These are phyloP conservation scores for Zasmidium cellare DNA, from an alignment of 2,329 filamentous ascomycete genomes.

Conservation along the genomic window DNA sequence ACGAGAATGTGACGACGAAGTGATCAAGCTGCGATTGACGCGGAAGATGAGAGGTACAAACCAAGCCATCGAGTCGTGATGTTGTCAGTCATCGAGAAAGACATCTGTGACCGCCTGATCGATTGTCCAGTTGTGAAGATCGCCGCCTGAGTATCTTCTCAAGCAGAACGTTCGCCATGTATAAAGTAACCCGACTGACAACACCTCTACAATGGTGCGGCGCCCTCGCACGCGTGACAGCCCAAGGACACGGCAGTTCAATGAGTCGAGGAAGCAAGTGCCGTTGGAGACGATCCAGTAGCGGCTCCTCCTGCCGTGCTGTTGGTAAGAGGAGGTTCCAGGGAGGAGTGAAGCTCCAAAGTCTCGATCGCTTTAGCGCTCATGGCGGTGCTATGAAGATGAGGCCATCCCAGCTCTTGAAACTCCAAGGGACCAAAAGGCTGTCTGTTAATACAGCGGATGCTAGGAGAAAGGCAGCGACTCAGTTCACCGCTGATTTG, in stretches of 20 bases:
- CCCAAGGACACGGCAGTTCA: background rate
- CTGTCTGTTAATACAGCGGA: constrained; percentile 1
- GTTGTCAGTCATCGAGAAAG: no score
- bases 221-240: constrained; percentile 4
- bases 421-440: background rate
- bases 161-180: no score
- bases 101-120: background rate
- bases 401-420: constrained; percentile 4
- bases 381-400: background rate
- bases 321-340: background rate
- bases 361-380: background rate
- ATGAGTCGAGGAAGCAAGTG: background rate
- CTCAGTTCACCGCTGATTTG: constrained; percentile 3
- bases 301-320: background rate
- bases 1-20: background rate
- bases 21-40: background rate
- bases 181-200: background rate
- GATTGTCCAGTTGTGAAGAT: no score
- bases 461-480: background rate
- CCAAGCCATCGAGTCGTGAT: background rate
- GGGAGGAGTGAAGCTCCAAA: background rate
- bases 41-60: background rate
- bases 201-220: background rate
- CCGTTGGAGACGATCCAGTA: background rate
- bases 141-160: no score